Percentiles rank a stretch among this genome's conserved stretches.
phyloP scores from a whole-genome alignment of 768 basidiomycete genomes.

The Candolleomyces eurysporus region DNA sequence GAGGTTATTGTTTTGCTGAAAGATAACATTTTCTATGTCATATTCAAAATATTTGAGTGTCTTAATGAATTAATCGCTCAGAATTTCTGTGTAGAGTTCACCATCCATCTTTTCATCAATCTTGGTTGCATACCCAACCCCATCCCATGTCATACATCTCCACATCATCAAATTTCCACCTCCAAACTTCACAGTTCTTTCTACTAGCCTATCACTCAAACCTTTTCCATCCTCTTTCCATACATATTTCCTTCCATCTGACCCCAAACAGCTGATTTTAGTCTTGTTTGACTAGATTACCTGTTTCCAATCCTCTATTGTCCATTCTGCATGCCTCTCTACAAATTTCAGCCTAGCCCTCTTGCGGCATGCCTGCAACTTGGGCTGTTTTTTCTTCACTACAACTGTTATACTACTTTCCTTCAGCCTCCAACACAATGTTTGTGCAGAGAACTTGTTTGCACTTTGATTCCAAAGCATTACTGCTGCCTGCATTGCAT shows the following conservation, averaged over 20 bases:
- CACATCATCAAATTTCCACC: constrained; percentile 25
- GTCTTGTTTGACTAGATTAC: constrained; percentile 9
- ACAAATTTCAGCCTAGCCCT: constrained; percentile 3
- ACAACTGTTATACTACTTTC: too few species aligned
- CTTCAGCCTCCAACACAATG: too few species aligned
- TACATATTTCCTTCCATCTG: constrained; percentile 5
- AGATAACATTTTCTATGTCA: constrained; percentile 11
- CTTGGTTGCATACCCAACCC: constrained; percentile 14
- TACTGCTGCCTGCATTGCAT: neutral
- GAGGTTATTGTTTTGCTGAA: constrained; percentile 25
- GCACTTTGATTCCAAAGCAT: neutral
- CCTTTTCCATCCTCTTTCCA: constrained; percentile 19
- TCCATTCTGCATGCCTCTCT: constrained; percentile 8
- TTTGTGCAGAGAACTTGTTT: neutral
- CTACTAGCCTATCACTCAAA: constrained; percentile 10
- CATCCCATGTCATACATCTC: constrained; percentile 24
- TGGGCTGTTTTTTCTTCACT: neutral
- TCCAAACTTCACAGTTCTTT: constrained; percentile 21
- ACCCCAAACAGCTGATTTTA: constrained; percentile 5
- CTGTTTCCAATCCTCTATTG: constrained; percentile 9
- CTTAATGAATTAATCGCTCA: constrained; percentile 16
- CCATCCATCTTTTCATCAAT: constrained; percentile 25
- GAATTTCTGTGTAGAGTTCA: constrained; percentile 17
- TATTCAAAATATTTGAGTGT: constrained; percentile 5
- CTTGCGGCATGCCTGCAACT: neutral